A percentile compares a stretch with the other conserved stretches of the same genome.
phyloP scores from a whole-genome alignment of 768 basidiomycete species.

The Suillus discolor region DNA sequence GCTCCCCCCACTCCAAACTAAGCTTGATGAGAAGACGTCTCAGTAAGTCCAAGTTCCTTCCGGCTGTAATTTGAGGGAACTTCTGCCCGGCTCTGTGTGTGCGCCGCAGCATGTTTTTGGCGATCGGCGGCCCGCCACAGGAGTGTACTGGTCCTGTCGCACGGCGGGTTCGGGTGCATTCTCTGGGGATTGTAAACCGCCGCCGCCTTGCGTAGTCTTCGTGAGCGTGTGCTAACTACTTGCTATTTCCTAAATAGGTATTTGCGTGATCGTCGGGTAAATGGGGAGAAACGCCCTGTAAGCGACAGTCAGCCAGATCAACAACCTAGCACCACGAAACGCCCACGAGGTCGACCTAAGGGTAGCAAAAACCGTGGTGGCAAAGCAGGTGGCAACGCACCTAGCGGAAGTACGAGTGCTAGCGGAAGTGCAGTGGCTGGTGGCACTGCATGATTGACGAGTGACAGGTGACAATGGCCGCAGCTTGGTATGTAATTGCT shows the following conservation, averaged over 20 bases:
- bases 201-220: not conserved
- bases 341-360: constrained; percentile 68
- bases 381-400: constrained; percentile 12
- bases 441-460: constrained; percentile 3
- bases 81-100: not conserved
- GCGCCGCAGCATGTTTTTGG: not conserved
- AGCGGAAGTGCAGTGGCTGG: constrained; percentile 18
- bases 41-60: constrained; percentile 43
- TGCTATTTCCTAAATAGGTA: constrained; percentile 42
- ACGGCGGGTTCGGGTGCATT: not conserved
- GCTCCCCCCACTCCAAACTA: constrained; percentile 69
- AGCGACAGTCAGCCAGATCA: constrained; percentile 33
- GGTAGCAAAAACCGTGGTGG: constrained; percentile 61
- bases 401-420: constrained; percentile 8
- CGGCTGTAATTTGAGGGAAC: not conserved
- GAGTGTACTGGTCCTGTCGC: not conserved
- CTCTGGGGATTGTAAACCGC: not conserved
- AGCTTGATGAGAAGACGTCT: constrained; percentile 68
- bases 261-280: constrained; percentile 61
- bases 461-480: constrained; percentile 1
- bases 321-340: constrained; percentile 38
- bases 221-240: constrained; percentile 17
- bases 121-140: not conserved
- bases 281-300: constrained; percentile 42
- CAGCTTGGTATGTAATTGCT: not conserved